Conservation (phyloP, 805 yeast species). For the Saturnispora kantuleensis region DNA sequence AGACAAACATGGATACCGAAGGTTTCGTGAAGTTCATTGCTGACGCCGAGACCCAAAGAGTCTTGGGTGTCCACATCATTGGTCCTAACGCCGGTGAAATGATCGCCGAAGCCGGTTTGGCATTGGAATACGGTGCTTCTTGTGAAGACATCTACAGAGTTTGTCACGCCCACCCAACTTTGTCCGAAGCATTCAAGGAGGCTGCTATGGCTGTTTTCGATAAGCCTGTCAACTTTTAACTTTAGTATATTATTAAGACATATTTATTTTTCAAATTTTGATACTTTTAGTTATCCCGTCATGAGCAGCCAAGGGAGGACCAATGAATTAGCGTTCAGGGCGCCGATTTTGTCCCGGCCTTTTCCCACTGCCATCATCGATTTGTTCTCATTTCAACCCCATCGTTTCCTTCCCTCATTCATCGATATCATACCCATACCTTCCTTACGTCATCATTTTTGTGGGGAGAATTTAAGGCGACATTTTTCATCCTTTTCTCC, state of each 20-base stretch:
- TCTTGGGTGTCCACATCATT: slow-evolving; percentile 91
- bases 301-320: no score
- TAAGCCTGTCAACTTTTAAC: slow-evolving; percentile 80
- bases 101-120: slow-evolving; percentile 98
- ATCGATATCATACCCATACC: no score
- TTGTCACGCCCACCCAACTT: slow-evolving; percentile 98
- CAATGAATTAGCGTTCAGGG: no score
- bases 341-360: no score
- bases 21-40: slow-evolving; percentile 94
- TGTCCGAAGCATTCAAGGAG: slow-evolving; percentile 96
- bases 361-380: no score
- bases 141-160: slow-evolving; percentile 96
- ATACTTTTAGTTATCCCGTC: no score
- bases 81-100: slow-evolving; percentile 99
- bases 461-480: no score
- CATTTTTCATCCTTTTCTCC: no score
- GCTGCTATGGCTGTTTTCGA: slow-evolving; percentile 89
- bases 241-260: neutral
- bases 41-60: slow-evolving; percentile 95
- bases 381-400: no score
- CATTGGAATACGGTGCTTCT: slow-evolving; percentile 96
- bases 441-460: no score
- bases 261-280: neutral
- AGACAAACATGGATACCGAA: slow-evolving; percentile 93
- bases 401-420: neutral